phyloP scores from a whole-genome alignment of 352 stramenopile genomes.

The Phytophthora macrochlamydospora region DNA sequence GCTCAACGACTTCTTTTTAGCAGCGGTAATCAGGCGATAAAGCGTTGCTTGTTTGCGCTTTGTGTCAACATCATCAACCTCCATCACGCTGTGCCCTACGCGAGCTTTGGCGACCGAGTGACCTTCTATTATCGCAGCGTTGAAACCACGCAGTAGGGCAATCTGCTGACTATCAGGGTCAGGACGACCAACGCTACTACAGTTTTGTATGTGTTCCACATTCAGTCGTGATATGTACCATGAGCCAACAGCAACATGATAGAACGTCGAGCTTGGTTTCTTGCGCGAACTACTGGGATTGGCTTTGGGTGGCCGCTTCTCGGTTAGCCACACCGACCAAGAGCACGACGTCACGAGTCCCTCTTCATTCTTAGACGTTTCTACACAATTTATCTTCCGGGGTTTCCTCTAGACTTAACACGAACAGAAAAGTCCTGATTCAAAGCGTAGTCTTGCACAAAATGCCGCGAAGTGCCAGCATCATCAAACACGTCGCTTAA shows the following conservation, averaged over 20 bases:
- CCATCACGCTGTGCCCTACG: conserved; percentile 3
- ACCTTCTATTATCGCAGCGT: not conserved
- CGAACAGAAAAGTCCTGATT: not conserved
- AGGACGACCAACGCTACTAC: not conserved
- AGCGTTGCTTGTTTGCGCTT: not conserved
- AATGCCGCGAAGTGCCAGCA: not conserved
- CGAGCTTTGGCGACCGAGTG: conserved; percentile 2
- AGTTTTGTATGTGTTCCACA: conserved; percentile 2
- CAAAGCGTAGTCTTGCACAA: not conserved
- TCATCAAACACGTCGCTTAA: not conserved
- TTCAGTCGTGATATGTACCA: conserved; percentile 7
- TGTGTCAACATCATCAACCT: not conserved
- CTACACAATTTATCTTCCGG: not conserved
- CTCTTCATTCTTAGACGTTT: not conserved
- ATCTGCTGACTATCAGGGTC: not conserved
- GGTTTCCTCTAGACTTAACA: not conserved
- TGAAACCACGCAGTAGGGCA: conserved; percentile 5
- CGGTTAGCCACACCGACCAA: not conserved
- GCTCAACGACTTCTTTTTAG: not conserved
- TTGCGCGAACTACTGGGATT: not conserved
- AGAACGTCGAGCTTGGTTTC: conserved; percentile 1
- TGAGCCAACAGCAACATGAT: conserved; percentile 2
- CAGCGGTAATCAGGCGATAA: not conserved
- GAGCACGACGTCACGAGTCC: not conserved
- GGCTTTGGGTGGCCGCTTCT: not conserved